Base-by-base conservation (phyloP, 2,329 filamentous ascomycete genomes). In the Trichoderma atrobrunneum region DNA sequence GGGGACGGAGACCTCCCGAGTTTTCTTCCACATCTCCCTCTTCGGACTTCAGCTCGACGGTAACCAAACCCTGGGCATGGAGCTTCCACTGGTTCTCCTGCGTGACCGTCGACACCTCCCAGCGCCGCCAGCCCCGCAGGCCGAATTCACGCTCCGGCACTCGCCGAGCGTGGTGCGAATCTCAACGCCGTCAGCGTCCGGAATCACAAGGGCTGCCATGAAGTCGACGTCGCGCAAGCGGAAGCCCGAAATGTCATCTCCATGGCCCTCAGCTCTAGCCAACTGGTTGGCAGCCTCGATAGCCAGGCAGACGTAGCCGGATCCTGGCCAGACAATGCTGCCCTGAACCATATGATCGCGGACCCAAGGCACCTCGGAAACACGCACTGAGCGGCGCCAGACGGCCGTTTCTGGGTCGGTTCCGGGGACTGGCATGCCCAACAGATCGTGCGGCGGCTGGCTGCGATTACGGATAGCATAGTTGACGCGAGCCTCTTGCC, bases 401-500 rank as follows among this genome's bases (percentile, higher is more conserved):
- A n/a, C n/a, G 30, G 32, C 16, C 5, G 14, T 24, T 28, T 34
- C 56, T 3, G 30, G 56, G 57, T n/a, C 8, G 5, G 34, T 24
- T 21, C 21, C 34, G 4, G 30, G 30, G 8, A 70, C 39, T 4
- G 26, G 24, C 16, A 32, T 14, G 14, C 72, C 56, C 18, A 69
- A 32, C 21, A 69, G 30, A 14, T 71, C 62, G 6, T 71, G 68
- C 3, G 39, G 69, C 1, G 48, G 24, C 5, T 56, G 30, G 3
- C 32, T 62, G 7, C 79, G 77, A 64, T 77, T 74, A 3, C 81
- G 78, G 60, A 78, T 76, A 14, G 78, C 76, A 5, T 57, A 56
- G 14, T 71, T 74, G 26, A 54, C 21, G 6, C 80, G 78, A 0
- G 79, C 77, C 74, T 81, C 80, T 32, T 73, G 66, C 79, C 81